These are phyloP conservation scores for Parvularia atlantis DNA, from an alignment of 78 protist species.

Conservation along the genomic window DNA sequence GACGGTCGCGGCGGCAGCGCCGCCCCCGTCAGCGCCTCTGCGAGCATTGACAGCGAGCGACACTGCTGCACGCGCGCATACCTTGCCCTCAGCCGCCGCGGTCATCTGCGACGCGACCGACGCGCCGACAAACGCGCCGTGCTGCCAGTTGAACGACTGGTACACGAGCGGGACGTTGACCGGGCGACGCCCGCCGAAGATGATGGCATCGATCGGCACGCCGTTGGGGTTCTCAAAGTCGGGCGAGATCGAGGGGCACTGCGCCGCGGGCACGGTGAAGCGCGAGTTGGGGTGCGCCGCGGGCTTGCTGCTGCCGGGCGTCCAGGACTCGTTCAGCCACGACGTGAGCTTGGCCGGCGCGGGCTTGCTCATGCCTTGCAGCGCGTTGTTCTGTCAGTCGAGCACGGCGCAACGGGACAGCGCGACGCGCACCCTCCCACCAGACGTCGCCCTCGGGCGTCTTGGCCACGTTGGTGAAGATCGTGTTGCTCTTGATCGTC, in stretches of 20 bases:
- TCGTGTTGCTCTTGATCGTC: conserved; percentile 40
- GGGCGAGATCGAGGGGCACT: conserved; percentile 75
- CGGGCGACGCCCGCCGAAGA: conserved; percentile 84
- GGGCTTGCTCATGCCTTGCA: conserved; percentile 17
- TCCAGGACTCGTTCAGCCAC: conserved; percentile 68
- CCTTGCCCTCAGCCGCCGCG: conserved; percentile 67
- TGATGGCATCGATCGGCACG: conserved; percentile 78
- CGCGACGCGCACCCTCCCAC: conserved; percentile 85
- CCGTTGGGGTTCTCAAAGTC: conserved; percentile 63
- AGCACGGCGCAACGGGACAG: no score
- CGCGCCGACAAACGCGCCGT: conserved; percentile 82
- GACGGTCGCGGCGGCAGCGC: conserved; percentile 5
- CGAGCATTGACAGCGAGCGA: no score
- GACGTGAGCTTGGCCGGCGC: conserved; percentile 39
- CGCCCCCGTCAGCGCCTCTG: background rate
- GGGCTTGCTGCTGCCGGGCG: conserved; percentile 37
- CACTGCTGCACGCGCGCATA: background rate
- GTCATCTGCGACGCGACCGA: conserved; percentile 70
- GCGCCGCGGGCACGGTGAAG: conserved; percentile 67
- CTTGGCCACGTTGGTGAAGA: conserved; percentile 80
- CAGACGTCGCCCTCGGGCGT: conserved; percentile 78
- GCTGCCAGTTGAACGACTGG: conserved; percentile 69
- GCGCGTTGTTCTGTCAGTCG: no score
- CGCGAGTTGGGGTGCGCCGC: conserved; percentile 84
- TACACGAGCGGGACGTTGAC: conserved; percentile 60